A percentile compares a stretch with the other conserved stretches of the same genome.
Conservation (phyloP, 495 filamentous ascomycete genomes). For the Amorphotheca resinae region DNA sequence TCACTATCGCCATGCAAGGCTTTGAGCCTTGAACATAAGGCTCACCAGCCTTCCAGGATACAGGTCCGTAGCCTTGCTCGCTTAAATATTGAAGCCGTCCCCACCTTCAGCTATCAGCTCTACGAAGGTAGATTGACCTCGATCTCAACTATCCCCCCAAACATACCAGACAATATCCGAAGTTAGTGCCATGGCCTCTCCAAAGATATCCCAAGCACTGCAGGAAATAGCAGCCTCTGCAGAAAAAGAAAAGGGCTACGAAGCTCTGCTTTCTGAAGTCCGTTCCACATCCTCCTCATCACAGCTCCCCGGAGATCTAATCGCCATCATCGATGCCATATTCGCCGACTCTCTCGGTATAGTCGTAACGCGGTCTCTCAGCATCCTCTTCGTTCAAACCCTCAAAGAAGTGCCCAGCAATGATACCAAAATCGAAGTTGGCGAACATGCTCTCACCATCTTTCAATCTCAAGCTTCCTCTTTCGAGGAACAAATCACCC, state of each 20-base stretch:
- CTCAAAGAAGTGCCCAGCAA: conserved; percentile 13
- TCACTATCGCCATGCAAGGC: too few relatives aligned
- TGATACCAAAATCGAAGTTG: conserved; percentile 19
- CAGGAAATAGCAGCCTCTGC: conserved; percentile 13
- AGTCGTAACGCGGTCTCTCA: conserved; percentile 18
- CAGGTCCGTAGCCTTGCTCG: not conserved
- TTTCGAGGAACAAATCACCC: conserved; percentile 73
- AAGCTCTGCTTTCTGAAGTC: conserved; percentile 13
- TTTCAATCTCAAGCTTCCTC: conserved; percentile 28
- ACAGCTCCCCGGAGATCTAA: conserved; percentile 13
- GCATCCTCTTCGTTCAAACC: conserved; percentile 10
- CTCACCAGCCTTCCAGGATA: too few relatives aligned
- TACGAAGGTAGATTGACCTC: not conserved
- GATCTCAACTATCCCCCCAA: not conserved
- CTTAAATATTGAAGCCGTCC: conserved; percentile 3
- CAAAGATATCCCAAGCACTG: conserved; percentile 14
- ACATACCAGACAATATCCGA: too few relatives aligned
- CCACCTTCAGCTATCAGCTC: conserved; percentile 12
- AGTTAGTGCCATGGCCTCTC: conserved; percentile 17
- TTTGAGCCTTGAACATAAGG: too few relatives aligned
- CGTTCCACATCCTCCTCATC: conserved; percentile 3
- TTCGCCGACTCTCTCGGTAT: conserved; percentile 19
- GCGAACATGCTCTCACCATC: conserved; percentile 18
- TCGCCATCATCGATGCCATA: conserved; percentile 18
- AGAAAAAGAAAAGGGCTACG: conserved; percentile 20